phyloP scores from a whole-genome alignment of 1,139 yeast genomes.

The Yamadazyma friedrichii region DNA sequence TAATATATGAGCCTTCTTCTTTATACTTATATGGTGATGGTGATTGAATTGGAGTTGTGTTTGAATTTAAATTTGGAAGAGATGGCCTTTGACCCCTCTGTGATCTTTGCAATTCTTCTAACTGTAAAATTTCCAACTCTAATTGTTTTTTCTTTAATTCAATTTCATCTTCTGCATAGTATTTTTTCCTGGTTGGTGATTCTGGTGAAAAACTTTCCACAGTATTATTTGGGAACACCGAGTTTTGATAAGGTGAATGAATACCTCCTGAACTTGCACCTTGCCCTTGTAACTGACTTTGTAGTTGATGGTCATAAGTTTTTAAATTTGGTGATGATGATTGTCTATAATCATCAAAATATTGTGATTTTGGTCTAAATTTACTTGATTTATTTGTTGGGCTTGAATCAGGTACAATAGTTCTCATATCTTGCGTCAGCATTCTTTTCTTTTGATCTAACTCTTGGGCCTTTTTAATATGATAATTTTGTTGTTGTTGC shows the following conservation, averaged over 20 bases:
- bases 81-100: conserved; percentile 15
- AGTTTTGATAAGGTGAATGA: conserved; percentile 5
- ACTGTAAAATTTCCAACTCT: conserved; percentile 39
- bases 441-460: conserved; percentile 17
- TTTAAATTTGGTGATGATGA: conserved; percentile 20
- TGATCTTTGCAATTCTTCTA: conserved; percentile 35
- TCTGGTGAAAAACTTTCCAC: conserved; percentile 29
- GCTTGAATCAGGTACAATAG: conserved; percentile 16
- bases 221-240: conserved; percentile 23
- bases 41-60: conserved; percentile 8
- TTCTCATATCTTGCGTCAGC: conserved; percentile 20
- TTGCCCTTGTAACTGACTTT: neutral
- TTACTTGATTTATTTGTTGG: conserved; percentile 9
- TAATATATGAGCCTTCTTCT: conserved; percentile 29
- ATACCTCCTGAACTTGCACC: neutral
- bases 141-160: conserved; percentile 37
- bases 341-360: conserved; percentile 15
- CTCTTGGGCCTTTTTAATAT: conserved; percentile 22
- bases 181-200: conserved; percentile 17
- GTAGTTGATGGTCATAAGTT: conserved; percentile 7
- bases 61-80: conserved; percentile 1
- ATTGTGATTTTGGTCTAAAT: conserved; percentile 21
- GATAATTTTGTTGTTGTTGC: conserved; percentile 34
- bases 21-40: conserved; percentile 5
- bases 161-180: conserved; percentile 15